These are phyloP conservation scores for Gracilaria vermiculophylla DNA, from an alignment of 23 red algal genomes.

Conservation along the genomic window DNA sequence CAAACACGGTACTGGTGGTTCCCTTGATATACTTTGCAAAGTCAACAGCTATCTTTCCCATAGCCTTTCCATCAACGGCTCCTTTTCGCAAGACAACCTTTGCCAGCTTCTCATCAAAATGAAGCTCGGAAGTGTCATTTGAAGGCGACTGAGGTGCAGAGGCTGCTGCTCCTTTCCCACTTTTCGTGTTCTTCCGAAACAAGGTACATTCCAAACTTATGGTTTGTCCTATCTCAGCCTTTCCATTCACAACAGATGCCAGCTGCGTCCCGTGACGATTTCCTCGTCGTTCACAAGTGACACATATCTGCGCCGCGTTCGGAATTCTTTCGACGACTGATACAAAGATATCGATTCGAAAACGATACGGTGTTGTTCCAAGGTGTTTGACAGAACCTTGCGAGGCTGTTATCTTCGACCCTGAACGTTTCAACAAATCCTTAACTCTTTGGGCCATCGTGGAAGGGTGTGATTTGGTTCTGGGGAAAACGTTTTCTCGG, in stretches of 20 bases:
- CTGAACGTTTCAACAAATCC: slow-evolving; percentile 24
- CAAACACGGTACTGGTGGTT: slow-evolving; percentile 72
- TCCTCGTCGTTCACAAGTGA: slow-evolving; percentile 64
- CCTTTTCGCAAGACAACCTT: slow-evolving; percentile 63
- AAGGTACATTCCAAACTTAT: slow-evolving; percentile 59
- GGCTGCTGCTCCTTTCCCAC: neutral
- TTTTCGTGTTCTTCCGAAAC: slow-evolving; percentile 35
- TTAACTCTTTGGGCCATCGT: slow-evolving; percentile 52
- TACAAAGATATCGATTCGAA: slow-evolving; percentile 68
- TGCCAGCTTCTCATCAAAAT: slow-evolving; percentile 81
- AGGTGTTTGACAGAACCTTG: slow-evolving; percentile 71
- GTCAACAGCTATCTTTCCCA: slow-evolving; percentile 68
- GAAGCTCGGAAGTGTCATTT: slow-evolving; percentile 9
- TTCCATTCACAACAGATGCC: slow-evolving; percentile 23
- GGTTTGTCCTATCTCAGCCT: slow-evolving; percentile 59
- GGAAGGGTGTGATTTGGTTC: neutral
- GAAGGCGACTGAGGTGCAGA: neutral
- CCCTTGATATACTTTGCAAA: slow-evolving; percentile 69
- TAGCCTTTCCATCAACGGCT: slow-evolving; percentile 50
- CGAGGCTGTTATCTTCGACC: slow-evolving; percentile 17
- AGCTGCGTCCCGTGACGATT: slow-evolving; percentile 33
- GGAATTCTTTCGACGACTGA: slow-evolving; percentile 51
- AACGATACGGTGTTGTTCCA: slow-evolving; percentile 60
- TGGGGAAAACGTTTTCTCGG: no score
- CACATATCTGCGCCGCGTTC: slow-evolving; percentile 34